phyloP scores from a whole-genome alignment of 2,329 filamentous ascomycete genomes.

The Aspergillus melleus region DNA sequence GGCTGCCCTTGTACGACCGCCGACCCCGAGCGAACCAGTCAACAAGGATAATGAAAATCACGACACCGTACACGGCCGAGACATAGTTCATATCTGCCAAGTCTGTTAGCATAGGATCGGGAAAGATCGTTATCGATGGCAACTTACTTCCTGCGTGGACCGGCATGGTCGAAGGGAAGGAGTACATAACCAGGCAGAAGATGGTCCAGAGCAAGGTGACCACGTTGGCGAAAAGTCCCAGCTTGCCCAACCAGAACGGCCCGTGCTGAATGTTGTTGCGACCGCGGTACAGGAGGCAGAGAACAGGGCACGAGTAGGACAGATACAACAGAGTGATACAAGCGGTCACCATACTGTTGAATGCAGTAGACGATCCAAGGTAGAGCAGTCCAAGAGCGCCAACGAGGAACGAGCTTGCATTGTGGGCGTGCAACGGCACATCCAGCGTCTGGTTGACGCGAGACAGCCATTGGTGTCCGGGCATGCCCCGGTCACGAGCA shows the following conservation, averaged over 20 bases:
- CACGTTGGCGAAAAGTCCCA: constrained; percentile 46
- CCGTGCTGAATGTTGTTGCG: constrained; percentile 47
- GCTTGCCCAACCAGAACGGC: constrained; percentile 50
- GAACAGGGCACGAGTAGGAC: constrained; percentile 49
- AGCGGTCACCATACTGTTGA: constrained; percentile 46
- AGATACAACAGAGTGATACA: constrained; percentile 52
- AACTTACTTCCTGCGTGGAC: constrained; percentile 37
- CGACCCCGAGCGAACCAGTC: constrained; percentile 39
- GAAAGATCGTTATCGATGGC: background rate
- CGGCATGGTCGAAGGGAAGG: constrained; percentile 39
- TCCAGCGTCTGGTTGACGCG: constrained; percentile 43
- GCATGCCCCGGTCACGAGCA: constrained; percentile 51
- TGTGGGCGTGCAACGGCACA: constrained; percentile 50
- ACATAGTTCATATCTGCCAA: constrained; percentile 45
- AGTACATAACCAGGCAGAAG: constrained; percentile 40
- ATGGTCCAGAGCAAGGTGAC: constrained; percentile 48
- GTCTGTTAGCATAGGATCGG: background rate
- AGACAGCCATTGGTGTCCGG: constrained; percentile 43
- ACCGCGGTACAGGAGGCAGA: constrained; percentile 47
- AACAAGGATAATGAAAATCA: constrained; percentile 34
- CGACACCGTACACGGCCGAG: constrained; percentile 35
- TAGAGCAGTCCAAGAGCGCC: constrained; percentile 50
- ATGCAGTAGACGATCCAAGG: constrained; percentile 44
- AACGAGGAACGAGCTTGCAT: constrained; percentile 48
- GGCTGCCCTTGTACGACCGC: constrained; percentile 27